Evolutionary conservation across 371 early-diverging fungal genomes (phyloP).

Genomic region (Circinella umbellata): DNA sequence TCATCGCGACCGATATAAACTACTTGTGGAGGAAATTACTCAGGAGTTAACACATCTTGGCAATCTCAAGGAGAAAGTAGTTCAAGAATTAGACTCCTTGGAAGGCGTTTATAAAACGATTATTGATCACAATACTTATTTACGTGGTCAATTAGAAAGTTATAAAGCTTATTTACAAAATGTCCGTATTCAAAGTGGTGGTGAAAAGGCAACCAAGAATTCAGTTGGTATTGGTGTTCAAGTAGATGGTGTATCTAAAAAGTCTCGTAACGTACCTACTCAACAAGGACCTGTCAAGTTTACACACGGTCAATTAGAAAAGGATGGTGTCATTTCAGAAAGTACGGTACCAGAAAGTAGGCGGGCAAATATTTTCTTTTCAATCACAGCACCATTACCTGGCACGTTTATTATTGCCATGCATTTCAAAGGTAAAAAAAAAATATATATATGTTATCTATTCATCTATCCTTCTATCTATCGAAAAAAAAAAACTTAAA

Average conservation of each 20-base stretch:
- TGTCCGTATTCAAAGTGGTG: constrained; percentile 86
- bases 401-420: constrained; percentile 91
- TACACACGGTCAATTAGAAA: constrained; percentile 84
- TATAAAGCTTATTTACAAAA: constrained; percentile 96
- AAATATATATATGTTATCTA: too few relatives aligned
- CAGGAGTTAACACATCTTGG: constrained; percentile 90
- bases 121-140: constrained; percentile 91
- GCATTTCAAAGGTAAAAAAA: constrained; percentile 82
- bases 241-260: constrained; percentile 49
- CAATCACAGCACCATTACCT: constrained; percentile 84
- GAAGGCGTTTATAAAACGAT: constrained; percentile 91
- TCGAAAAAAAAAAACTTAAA: too few relatives aligned
- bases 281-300: constrained; percentile 76
- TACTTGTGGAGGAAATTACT: constrained; percentile 87
- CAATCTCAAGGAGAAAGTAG: constrained; percentile 84
- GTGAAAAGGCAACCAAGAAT: constrained; percentile 46
- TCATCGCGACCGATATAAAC: constrained; percentile 73
- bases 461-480: too few relatives aligned
- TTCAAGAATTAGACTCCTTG: constrained; percentile 77
- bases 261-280: constrained; percentile 26
- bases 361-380: constrained; percentile 87
- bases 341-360: constrained; percentile 90
- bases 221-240: constrained; percentile 54
- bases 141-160: constrained; percentile 86
- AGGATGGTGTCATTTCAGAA: constrained; percentile 91